A percentile compares a stretch with the other conserved stretches of the same genome.
These are phyloP conservation scores for Pseudofabraea citricarpa DNA, from an alignment of 2,329 filamentous ascomycete species.

Conservation along the genomic window DNA sequence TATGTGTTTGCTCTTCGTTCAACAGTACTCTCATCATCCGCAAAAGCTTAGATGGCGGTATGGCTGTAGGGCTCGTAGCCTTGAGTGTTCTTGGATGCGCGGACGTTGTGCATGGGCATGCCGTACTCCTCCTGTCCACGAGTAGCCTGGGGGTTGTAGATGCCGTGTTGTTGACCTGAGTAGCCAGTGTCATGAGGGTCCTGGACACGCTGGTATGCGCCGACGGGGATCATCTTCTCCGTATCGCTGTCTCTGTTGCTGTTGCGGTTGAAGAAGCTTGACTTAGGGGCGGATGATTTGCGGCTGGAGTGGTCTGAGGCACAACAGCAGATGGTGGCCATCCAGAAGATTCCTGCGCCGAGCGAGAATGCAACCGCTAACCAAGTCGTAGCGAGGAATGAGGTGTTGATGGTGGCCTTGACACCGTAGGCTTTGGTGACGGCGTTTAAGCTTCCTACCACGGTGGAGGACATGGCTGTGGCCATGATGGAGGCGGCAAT, in stretches of 20 bases:
- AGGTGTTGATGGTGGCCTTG: constrained; percentile 57
- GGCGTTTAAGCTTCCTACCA: constrained; percentile 64
- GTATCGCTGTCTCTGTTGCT: constrained; percentile 18
- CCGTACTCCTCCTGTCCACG: constrained; percentile 7
- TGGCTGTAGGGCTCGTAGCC: constrained; percentile 64
- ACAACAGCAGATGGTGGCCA: constrained; percentile 90
- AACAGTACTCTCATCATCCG: no score
- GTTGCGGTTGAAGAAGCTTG: constrained; percentile 20
- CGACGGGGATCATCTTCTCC: constrained; percentile 23
- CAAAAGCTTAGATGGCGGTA: constrained; percentile 39
- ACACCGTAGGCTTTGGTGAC: constrained; percentile 70
- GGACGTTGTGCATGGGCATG: constrained; percentile 25
- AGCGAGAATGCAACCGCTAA: constrained; percentile 73
- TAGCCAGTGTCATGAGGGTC: constrained; percentile 31
- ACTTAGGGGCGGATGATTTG: constrained; percentile 11
- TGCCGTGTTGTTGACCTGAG: constrained; percentile 29
- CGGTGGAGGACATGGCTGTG: constrained; percentile 66
- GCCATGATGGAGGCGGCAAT: constrained; percentile 66
- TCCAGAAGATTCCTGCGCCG: constrained; percentile 80
- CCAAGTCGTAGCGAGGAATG: constrained; percentile 72
- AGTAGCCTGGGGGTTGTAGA: constrained; percentile 33
- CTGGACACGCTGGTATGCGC: constrained; percentile 40
- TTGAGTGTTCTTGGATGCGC: constrained; percentile 33
- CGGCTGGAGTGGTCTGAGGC: constrained; percentile 12
- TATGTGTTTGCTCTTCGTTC: background rate